These are phyloP conservation scores for Eimeria sp. DNA, from an alignment of 169 alveolate genomes.

Conservation along the genomic window DNA sequence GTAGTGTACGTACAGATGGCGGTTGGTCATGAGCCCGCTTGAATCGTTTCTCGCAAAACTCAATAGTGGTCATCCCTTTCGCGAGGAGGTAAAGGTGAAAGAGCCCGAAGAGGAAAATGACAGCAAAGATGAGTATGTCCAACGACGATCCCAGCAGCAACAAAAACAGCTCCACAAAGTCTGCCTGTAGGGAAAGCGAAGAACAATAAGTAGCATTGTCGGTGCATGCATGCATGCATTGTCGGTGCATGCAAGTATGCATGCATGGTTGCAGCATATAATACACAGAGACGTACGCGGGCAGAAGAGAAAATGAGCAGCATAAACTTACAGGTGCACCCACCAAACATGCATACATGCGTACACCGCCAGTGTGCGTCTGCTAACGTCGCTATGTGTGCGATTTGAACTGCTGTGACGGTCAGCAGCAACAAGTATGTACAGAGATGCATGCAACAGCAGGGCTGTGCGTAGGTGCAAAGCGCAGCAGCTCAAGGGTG, in stretches of 20 bases:
- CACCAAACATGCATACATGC: background rate
- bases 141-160: slow-evolving; percentile 90
- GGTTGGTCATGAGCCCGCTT: background rate
- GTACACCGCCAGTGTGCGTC: background rate
- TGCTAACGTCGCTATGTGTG: background rate
- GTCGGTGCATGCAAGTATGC: background rate
- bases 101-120: slow-evolving; percentile 87
- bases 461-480: too few species aligned
- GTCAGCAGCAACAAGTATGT: too few species aligned
- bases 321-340: too few species aligned
- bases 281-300: too few species aligned
- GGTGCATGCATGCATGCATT: background rate
- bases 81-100: slow-evolving; percentile 89
- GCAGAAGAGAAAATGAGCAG: too few species aligned
- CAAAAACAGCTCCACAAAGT: slow-evolving; percentile 88
- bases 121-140: slow-evolving; percentile 87
- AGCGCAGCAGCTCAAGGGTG: too few species aligned
- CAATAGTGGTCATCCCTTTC: slow-evolving; percentile 92
- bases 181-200: slow-evolving; percentile 83
- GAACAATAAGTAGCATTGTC: background rate
- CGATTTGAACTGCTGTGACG: too few species aligned
- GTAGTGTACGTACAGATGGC: slow-evolving; percentile 13
- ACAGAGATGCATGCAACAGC: too few species aligned
- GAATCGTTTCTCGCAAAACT: slow-evolving; percentile 91
- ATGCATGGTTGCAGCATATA: too few species aligned